Evolutionary conservation across 2,329 filamentous ascomycete genomes (phyloP), one percentile per base, ranked within the genome.

Genomic region (Neurospora sp.): DNA sequence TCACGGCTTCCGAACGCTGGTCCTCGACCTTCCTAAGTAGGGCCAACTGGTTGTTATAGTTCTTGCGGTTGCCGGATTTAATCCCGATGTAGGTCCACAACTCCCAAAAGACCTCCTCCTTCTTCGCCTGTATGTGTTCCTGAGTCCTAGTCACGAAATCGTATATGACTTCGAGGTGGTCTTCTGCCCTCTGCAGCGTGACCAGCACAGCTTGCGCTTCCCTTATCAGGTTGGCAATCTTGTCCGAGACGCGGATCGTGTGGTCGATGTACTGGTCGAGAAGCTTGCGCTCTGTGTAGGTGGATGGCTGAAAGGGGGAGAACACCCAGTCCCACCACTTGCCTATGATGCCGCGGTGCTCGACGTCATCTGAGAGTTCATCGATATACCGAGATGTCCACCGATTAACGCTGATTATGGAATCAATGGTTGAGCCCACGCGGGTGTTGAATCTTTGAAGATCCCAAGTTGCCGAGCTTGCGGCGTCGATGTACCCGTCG

Each of bases 71-170:
- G 19, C 82, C 80, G 39, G 84, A 82, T 77, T 94, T 93, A 23
- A 86, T 90, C 66, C 92, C 92, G 15, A 96, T 82, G 71, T 90
- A 86, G 0, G 90, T 91, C 90, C 92, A 93, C 9, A 96, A 82
- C 15, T 86, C 84, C 71, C 87, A 88, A 69, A 94, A 84, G 2
- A 93, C 84, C 71, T 92, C 87, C 70, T 90, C 88, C 58, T 88
- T 88, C 70, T 86, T 82, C 15, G 83, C 84, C 67, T 86, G 82
- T 36, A 90, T 84, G 68, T 83, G 84, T 69, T 87, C 81, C 66
- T 88, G 85, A 73, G 91, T 90, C 71, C 87, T 87, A 19, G 87
- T 85, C 2, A 90, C 87, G 69, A 93, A 89, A 23, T 87, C 87
- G 75, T 90, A 86, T 74, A 96, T 94, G 23, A 88, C 81, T 42